phyloP scores from a whole-genome alignment of 2,329 filamentous ascomycete genomes.

The Aspergillus fumigatiaffinis region DNA sequence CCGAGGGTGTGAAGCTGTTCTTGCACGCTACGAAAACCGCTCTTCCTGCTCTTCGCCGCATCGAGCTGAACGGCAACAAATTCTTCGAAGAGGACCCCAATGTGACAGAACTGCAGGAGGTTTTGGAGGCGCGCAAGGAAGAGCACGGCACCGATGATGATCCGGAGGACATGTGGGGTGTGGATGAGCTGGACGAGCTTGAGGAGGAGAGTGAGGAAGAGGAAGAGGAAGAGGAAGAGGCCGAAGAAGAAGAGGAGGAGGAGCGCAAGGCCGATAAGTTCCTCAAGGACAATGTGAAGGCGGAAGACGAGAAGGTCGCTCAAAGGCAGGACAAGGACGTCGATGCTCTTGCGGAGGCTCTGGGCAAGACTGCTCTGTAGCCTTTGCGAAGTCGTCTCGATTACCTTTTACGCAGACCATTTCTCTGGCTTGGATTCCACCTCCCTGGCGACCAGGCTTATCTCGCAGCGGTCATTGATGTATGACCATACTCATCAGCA shows the following conservation, averaged over 20 bases:
- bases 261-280: slow-evolving; percentile 58
- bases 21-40: slow-evolving; percentile 62
- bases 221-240: slow-evolving; percentile 61
- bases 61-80: slow-evolving; percentile 95
- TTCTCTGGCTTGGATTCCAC: background rate
- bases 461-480: background rate
- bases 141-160: slow-evolving; percentile 57
- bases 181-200: slow-evolving; percentile 83
- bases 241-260: slow-evolving; percentile 62
- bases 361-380: slow-evolving; percentile 62
- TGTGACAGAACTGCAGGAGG: slow-evolving; percentile 63
- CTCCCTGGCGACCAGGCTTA: background rate
- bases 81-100: slow-evolving; percentile 80
- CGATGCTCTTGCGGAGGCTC: slow-evolving; percentile 70
- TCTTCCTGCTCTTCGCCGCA: slow-evolving; percentile 72
- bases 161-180: slow-evolving; percentile 75
- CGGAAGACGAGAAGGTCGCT: slow-evolving; percentile 59
- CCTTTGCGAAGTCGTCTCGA: background rate
- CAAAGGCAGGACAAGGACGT: slow-evolving; percentile 76
- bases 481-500: background rate
- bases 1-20: slow-evolving; percentile 68
- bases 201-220: slow-evolving; percentile 70
- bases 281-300: slow-evolving; percentile 60
- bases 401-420: background rate
- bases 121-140: slow-evolving; percentile 76